A percentile compares a stretch with the other conserved stretches of the same genome.
Conservation (phyloP, 2,329 filamentous ascomycete genomes). For the Coniella vitis region DNA sequence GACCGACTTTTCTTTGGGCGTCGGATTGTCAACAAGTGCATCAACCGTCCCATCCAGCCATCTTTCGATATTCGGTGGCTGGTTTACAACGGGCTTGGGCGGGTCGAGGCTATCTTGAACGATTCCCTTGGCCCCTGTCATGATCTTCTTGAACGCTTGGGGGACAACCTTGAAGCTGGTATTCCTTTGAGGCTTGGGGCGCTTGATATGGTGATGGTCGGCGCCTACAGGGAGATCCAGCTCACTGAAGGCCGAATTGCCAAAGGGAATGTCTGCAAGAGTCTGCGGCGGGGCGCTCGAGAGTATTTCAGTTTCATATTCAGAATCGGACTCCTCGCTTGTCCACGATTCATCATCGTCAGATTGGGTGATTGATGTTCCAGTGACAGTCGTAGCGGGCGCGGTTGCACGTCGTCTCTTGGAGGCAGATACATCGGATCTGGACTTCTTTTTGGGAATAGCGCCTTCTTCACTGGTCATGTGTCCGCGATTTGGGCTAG, state of each 20-base stretch:
- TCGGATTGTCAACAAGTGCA: conserved; percentile 46
- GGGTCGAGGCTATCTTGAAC: conserved; percentile 55
- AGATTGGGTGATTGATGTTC: conserved; percentile 24
- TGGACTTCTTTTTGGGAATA: conserved; percentile 21
- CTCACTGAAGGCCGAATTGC: conserved; percentile 60
- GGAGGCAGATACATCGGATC: conserved; percentile 1
- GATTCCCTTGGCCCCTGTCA: conserved; percentile 58
- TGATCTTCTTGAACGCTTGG: conserved; percentile 58
- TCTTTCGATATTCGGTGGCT: conserved; percentile 57
- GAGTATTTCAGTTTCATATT: conserved; percentile 28
- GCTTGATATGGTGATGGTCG: conserved; percentile 36
- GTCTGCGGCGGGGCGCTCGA: conserved; percentile 43
- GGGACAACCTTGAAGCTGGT: conserved; percentile 53
- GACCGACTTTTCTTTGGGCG: conserved; percentile 26
- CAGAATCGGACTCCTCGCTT: conserved; percentile 18
- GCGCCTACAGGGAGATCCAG: conserved; percentile 49
- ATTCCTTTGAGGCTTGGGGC: conserved; percentile 39
- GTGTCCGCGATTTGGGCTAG: conserved; percentile 20
- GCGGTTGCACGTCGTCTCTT: conserved; percentile 7
- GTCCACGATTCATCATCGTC: conserved; percentile 26
- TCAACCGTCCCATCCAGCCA: conserved; percentile 59
- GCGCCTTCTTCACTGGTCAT: conserved; percentile 22
- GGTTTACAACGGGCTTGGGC: conserved; percentile 44
- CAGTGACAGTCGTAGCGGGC: conserved; percentile 17
- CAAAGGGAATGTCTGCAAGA: conserved; percentile 55